Evolutionary conservation across 169 alveolate species (phyloP).

Genomic region (Eimeria praecox): DNA sequence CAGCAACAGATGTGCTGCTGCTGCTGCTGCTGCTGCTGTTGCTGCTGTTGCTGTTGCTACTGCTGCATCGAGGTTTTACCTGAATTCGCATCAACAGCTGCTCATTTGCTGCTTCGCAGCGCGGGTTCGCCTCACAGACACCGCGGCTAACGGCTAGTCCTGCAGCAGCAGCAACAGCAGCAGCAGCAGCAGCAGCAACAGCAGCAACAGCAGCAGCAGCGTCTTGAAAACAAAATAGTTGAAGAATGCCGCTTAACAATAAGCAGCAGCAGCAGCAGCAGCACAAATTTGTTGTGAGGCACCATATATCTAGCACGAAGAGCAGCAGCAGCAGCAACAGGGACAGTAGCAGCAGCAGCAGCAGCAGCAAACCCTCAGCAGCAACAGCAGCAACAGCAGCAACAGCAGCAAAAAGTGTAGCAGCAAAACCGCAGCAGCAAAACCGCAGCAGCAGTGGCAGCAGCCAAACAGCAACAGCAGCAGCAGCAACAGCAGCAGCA

Average conservation of each 20-base stretch:
- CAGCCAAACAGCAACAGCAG: neutral
- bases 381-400: constrained; percentile 37
- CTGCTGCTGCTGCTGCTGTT: constrained; percentile 31
- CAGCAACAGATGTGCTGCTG: neutral
- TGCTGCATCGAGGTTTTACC: constrained; percentile 41
- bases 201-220: neutral
- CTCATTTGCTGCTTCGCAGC: constrained; percentile 76
- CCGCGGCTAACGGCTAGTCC: constrained; percentile 74
- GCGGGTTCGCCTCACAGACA: constrained; percentile 58
- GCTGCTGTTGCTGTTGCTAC: constrained; percentile 32
- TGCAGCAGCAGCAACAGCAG: constrained; percentile 48
- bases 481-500: constrained; percentile 14
- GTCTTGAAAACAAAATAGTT: too few relatives aligned
- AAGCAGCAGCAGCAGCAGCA: too few relatives aligned
- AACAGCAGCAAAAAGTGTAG: constrained; percentile 53
- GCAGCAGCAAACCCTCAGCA: constrained; percentile 57
- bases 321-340: constrained; percentile 38
- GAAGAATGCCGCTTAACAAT: too few relatives aligned
- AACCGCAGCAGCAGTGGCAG: constrained; percentile 47
- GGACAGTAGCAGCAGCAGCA: constrained; percentile 45
- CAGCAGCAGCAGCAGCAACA: constrained; percentile 28
- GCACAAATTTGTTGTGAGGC: too few relatives aligned
- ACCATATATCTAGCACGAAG: too few relatives aligned
- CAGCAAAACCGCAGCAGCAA: constrained; percentile 48
- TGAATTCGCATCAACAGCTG: constrained; percentile 38